phyloP scores from a whole-genome alignment of 768 basidiomycete genomes.

The Tylopilus cervinicoccineus region DNA sequence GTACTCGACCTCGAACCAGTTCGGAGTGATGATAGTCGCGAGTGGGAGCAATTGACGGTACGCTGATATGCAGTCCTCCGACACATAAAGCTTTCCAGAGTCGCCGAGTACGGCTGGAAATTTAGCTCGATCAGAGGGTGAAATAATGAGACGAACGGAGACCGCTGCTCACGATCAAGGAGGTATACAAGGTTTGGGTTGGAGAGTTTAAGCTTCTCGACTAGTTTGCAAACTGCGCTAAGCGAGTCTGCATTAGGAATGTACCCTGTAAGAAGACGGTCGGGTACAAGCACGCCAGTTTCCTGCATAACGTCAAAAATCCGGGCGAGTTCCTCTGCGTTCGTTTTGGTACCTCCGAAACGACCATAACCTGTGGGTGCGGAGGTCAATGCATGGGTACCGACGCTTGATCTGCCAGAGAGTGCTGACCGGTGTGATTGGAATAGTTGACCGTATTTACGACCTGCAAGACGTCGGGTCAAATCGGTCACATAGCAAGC shows the following conservation, averaged over 20 bases:
- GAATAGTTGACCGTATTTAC: slow-evolving; percentile 94
- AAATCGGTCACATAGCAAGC: neutral
- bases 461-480: slow-evolving; percentile 41
- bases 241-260: slow-evolving; percentile 82
- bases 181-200: slow-evolving; percentile 74
- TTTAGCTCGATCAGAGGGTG: neutral
- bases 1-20: slow-evolving; percentile 97
- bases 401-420: neutral
- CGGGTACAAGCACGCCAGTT: slow-evolving; percentile 71
- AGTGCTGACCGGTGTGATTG: slow-evolving; percentile 77
- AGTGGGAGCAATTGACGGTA: slow-evolving; percentile 77
- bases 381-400: neutral
- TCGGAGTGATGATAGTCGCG: slow-evolving; percentile 94
- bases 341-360: slow-evolving; percentile 75
- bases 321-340: slow-evolving; percentile 66
- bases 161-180: slow-evolving; percentile 72
- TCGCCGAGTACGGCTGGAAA: slow-evolving; percentile 89
- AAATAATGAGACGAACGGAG: neutral
- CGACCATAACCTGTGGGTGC: slow-evolving; percentile 72
- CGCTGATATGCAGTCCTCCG: slow-evolving; percentile 79
- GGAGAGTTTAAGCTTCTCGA: slow-evolving; percentile 52
- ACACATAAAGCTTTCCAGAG: slow-evolving; percentile 83
- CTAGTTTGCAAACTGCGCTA: slow-evolving; percentile 58
- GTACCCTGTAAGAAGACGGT: slow-evolving; percentile 85
- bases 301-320: slow-evolving; percentile 72